phyloP scores from a whole-genome alignment of 2,329 filamentous ascomycete species.

The Chaetothyriales sp. region DNA sequence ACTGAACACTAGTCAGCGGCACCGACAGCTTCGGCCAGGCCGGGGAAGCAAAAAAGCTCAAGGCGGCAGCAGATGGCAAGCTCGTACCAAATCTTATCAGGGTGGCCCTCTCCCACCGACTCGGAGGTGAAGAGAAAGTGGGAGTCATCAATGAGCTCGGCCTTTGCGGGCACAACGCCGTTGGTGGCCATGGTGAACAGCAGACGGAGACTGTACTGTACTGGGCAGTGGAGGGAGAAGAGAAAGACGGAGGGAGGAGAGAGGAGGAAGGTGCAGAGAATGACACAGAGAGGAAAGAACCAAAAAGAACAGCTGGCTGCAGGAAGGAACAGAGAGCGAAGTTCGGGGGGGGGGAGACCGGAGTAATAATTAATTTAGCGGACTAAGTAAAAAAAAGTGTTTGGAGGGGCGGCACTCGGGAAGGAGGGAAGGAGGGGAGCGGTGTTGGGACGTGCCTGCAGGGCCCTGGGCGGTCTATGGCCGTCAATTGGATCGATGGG shows the following conservation, averaged over 20 bases:
- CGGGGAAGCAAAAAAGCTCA: not conserved
- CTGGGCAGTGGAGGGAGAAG: not conserved
- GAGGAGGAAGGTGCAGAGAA: slow-evolving; percentile 18
- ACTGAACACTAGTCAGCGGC: slow-evolving; percentile 24
- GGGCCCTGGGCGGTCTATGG: not conserved
- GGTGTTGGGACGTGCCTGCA: slow-evolving; percentile 1
- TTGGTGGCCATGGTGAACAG: not conserved
- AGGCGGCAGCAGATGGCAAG: slow-evolving; percentile 4
- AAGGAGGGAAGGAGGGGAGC: slow-evolving; percentile 7
- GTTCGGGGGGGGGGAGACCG: not conserved
- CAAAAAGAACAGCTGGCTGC: slow-evolving; percentile 22
- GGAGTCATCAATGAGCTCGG: slow-evolving; percentile 9
- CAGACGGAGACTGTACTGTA: not conserved
- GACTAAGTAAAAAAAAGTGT: slow-evolving; percentile 1
- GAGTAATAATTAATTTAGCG: not conserved
- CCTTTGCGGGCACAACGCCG: not conserved
- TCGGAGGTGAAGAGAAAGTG: slow-evolving; percentile 76
- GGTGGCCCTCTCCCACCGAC: slow-evolving; percentile 79
- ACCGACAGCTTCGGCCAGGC: slow-evolving; percentile 1
- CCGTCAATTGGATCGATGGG: not conserved
- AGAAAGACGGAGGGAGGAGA: slow-evolving; percentile 4
- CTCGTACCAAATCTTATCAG: slow-evolving; percentile 76
- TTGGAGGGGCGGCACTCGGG: not conserved
- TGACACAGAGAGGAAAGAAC: slow-evolving; percentile 24
- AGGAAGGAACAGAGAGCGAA: slow-evolving; percentile 15